Base-by-base conservation (phyloP, 225 moss, liverwort and hornwort species). In the Lunularia cruciata region DNA sequence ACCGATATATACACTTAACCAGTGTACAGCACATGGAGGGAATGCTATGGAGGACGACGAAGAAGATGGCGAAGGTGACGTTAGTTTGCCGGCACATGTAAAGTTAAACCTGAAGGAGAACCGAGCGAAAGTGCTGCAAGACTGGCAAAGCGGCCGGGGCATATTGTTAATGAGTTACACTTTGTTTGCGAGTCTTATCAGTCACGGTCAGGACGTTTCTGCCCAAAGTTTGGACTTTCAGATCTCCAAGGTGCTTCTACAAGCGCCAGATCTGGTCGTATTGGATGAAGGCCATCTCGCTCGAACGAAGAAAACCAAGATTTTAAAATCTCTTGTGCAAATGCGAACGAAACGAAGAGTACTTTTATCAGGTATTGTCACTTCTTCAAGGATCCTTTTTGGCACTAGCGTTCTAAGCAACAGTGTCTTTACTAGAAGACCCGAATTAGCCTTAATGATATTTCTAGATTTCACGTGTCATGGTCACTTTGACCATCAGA, bases 201-300 rank as follows among this genome's bases (percentile, higher is more conserved):
- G 70, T 1, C 85, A 84, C 32, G 86, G 86, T 34, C 76, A 57
- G 12, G 40, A n/a, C 31, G 72, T 56, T 60, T 45, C 13, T 30
- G 36, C 73, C 53, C 0, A 72, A 68, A 34, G 72, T 15, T 49
- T 72, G 9, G 78, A 83, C 20, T 32, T 56, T 61, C 68, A 69
- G 42, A 83, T 83, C 1, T 75, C 63, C 22, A 63, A 46, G 69
- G 57, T 78, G 40, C 58, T 83, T 22, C 48, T 60, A 19, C 68
- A 78, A 0, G 72, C 40, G 18, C 72, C 98, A 5, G 91, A 89
- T 16, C 70, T 98, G 78, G 76, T 93, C 31, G 68, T 98, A 14
- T 61, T 98, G 48, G 98, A 98, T 26, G 98, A 98, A 70, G 98
- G 98, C 8, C 98, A 98, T 58, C 74, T 88, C 31, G 90, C 90